These are phyloP conservation scores for Cymbopogon citratus DNA, from an alignment of 176 grass and related monocot species.

Conservation along the genomic window DNA sequence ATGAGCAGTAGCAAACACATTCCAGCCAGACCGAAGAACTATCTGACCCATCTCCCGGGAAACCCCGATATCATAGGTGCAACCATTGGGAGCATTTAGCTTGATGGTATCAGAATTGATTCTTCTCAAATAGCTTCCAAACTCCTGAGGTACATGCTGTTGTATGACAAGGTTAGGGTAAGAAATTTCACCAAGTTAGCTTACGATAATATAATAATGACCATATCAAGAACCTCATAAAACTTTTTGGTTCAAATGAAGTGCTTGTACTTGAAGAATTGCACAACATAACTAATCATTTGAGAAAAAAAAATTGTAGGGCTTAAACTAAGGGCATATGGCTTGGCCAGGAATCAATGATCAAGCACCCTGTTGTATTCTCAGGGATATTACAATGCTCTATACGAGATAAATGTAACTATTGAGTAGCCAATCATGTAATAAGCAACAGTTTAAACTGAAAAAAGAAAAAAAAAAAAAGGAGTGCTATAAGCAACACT, in stretches of 20 bases:
- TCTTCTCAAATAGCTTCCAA: neutral
- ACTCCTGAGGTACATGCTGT: neutral
- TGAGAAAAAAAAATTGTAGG: neutral
- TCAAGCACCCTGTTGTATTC: neutral
- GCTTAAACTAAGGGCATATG: neutral
- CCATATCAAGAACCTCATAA: neutral
- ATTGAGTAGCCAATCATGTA: neutral
- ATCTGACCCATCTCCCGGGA: neutral
- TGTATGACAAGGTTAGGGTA: neutral
- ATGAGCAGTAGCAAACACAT: neutral
- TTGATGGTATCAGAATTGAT: neutral
- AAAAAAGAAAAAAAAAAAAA: neutral
- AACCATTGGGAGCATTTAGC: neutral
- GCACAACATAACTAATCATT: neutral
- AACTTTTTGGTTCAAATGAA: neutral
- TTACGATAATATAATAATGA: neutral
- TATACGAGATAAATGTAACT: neutral
- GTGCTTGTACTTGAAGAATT: neutral
- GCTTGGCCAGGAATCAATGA: neutral
- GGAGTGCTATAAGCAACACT: neutral
- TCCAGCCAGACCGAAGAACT: constrained; percentile 32
- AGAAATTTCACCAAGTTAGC: neutral
- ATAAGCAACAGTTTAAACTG: too few relatives aligned
- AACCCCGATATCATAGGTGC: neutral
- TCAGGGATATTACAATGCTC: neutral